Base-by-base conservation (phyloP, 371 early-diverging fungal species). In the Lichtheimia ornata region DNA sequence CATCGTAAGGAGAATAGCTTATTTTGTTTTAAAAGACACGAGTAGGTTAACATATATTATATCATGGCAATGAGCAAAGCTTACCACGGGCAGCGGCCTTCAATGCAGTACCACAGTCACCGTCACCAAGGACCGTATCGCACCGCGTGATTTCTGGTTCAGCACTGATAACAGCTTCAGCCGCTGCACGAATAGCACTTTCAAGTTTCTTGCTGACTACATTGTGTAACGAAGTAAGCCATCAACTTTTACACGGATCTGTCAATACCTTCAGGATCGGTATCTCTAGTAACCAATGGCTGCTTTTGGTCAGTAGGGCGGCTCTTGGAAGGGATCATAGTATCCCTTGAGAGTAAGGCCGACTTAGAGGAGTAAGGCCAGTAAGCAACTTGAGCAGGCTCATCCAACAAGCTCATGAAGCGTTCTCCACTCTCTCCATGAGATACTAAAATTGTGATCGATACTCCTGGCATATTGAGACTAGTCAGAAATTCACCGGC, bases 101-200 rank as follows among this genome's bases (percentile, higher is more conserved):
- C 47, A 94, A 66, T 0, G 91, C 90, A 13, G 79, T 73, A 6
- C 94, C 94, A 63, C 94, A 94, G 63, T 93, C 94, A 15, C 94
- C 94, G 65, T 94, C 94, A 15, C 94, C 94, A 55, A 84, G 76
- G 44, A 90, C 61, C 43, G 87, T 84, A 62, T 94, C 94, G 50
- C 81, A 84, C 15, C 67, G 66, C 5, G 92, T 92, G 35, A 94
- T 78, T 18, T 83, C 73, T 4, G 91, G 88, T 68, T 92, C 92
- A n/a, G 76, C 82, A 9, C 63, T 71, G 30, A 90, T 85, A 0
- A 88, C 84, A 6, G 73, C 76, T 20, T 81, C 35, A 51, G 84
- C 80, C 14, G 83, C 88, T 22, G 67, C 61, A 14, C 73, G 69
- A 25, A 92, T 82, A 15, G 69, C 74, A 17, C 35, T 35, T 35